These are phyloP conservation scores for Paecilomyces formosus DNA, from an alignment of 2,329 filamentous ascomycete genomes.

Conservation along the genomic window DNA sequence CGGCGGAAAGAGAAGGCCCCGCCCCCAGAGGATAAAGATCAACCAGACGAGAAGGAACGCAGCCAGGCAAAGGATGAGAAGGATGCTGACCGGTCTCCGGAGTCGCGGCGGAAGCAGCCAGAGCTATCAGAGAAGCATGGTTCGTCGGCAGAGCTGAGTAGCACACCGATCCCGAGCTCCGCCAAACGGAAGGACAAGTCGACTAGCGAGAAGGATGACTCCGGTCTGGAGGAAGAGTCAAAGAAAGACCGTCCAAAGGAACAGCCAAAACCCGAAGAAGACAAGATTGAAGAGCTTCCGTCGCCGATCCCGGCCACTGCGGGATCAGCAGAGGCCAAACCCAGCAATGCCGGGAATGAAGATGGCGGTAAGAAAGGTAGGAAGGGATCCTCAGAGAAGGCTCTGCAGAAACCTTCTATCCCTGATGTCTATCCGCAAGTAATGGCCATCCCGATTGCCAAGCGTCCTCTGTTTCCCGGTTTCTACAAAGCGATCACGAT, in stretches of 20 bases:
- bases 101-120: slow-evolving; percentile 34
- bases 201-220: slow-evolving; percentile 31
- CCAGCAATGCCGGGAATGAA: slow-evolving; percentile 51
- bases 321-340: slow-evolving; percentile 34
- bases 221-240: slow-evolving; percentile 30
- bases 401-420: slow-evolving; percentile 78
- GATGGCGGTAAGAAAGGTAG: slow-evolving; percentile 64
- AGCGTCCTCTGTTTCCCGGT: slow-evolving; percentile 87
- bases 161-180: slow-evolving; percentile 27
- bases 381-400: slow-evolving; percentile 61
- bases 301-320: slow-evolving; percentile 32
- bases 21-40: slow-evolving; percentile 30
- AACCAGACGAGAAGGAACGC: slow-evolving; percentile 27
- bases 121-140: slow-evolving; percentile 25
- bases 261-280: slow-evolving; percentile 27
- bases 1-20: slow-evolving; percentile 51
- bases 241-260: slow-evolving; percentile 27
- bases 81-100: slow-evolving; percentile 29
- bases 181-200: slow-evolving; percentile 35
- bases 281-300: slow-evolving; percentile 44
- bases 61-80: slow-evolving; percentile 43
- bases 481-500: slow-evolving; percentile 99
- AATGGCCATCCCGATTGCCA: slow-evolving; percentile 91
- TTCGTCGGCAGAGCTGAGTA: slow-evolving; percentile 17
- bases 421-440: slow-evolving; percentile 97